phyloP scores from a whole-genome alignment of 176 grass and related monocot species.

The Aechmea fasciata region DNA sequence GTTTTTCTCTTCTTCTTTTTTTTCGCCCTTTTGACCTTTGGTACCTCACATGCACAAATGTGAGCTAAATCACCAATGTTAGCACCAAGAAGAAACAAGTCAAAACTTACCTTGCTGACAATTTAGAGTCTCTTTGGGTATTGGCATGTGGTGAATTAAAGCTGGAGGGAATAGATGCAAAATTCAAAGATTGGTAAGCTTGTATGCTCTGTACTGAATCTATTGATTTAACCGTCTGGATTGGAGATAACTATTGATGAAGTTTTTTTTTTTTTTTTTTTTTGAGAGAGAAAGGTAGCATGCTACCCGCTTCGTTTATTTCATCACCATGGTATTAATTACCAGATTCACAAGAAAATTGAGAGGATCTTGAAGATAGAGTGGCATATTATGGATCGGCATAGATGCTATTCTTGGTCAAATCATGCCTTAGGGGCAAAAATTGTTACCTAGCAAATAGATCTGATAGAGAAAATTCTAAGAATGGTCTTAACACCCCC shows the following conservation, averaged over 20 bases:
- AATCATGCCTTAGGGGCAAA: neutral
- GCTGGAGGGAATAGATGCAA: constrained; percentile 63
- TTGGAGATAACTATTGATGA: constrained; percentile 76
- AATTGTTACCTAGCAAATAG: too few species aligned
- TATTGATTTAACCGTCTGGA: constrained; percentile 60
- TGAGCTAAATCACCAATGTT: neutral
- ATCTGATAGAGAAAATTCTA: too few species aligned
- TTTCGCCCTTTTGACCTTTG: too few species aligned
- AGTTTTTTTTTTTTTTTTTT: too few species aligned
- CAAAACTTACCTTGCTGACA: constrained; percentile 35
- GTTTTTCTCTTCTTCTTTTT: too few species aligned
- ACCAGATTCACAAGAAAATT: constrained; percentile 1
- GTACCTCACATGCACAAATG: too few species aligned
- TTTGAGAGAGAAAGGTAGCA: too few species aligned
- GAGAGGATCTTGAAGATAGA: neutral
- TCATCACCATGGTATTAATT: neutral
- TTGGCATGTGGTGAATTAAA: constrained; percentile 91
- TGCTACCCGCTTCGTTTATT: too few species aligned
- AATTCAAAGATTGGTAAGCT: constrained; percentile 62
- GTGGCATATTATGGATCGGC: neutral
- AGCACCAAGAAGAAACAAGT: neutral
- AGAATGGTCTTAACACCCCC: too few species aligned
- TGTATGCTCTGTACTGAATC: constrained; percentile 43
- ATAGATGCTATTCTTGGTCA: neutral
- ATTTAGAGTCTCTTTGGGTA: constrained; percentile 42